These are phyloP conservation scores for Suillus variegatus DNA, from an alignment of 768 basidiomycete species.

Conservation along the genomic window DNA sequence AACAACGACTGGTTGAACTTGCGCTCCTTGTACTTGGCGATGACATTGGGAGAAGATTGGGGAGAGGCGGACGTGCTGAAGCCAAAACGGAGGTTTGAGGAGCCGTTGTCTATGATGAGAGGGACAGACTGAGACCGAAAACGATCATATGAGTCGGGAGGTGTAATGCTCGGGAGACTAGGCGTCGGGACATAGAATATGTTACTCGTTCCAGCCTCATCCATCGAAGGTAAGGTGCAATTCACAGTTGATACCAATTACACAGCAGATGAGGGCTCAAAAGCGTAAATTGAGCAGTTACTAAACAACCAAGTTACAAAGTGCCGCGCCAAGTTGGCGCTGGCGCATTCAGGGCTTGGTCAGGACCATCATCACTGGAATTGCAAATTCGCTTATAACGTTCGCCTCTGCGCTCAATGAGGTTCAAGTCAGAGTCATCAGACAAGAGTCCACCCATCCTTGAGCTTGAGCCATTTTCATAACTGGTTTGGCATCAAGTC, in stretches of 20 bases:
- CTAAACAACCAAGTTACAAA: background rate
- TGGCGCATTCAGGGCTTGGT: background rate
- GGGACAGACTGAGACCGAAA: slow-evolving; percentile 57
- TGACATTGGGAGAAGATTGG: slow-evolving; percentile 63
- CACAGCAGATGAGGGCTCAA: background rate
- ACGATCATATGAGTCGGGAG: slow-evolving; percentile 48
- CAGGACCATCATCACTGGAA: background rate
- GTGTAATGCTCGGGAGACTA: slow-evolving; percentile 34
- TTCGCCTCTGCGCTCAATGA: background rate
- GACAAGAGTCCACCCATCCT: background rate
- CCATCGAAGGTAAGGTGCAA: background rate
- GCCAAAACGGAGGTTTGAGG: slow-evolving; percentile 80
- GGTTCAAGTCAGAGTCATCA: background rate
- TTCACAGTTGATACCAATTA: background rate
- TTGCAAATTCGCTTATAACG: background rate
- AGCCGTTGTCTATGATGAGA: slow-evolving; percentile 88
- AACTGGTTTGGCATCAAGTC: background rate
- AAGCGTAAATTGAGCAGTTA: background rate
- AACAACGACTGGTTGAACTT: slow-evolving; percentile 79
- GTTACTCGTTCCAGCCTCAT: slow-evolving; percentile 6
- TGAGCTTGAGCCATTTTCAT: background rate
- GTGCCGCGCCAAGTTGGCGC: background rate
- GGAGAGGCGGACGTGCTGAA: slow-evolving; percentile 66
- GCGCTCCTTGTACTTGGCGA: slow-evolving; percentile 90
- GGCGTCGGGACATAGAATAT: slow-evolving; percentile 23